Conservation (phyloP, 2,329 filamentous ascomycete species). For the Sordariomycetes sp. region DNA sequence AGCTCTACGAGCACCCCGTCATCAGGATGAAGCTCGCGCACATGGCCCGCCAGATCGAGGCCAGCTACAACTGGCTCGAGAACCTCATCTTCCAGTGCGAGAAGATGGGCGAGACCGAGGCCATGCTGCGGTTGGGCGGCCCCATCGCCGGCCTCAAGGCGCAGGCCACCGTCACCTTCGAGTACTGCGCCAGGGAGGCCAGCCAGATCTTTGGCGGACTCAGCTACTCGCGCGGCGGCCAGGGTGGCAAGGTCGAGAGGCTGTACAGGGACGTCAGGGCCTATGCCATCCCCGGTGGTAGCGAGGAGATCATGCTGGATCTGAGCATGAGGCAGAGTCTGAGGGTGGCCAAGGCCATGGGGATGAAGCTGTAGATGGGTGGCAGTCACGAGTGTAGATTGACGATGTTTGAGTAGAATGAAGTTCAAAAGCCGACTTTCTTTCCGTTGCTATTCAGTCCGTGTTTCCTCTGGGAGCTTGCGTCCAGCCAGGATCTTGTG, state of each 20-base stretch:
- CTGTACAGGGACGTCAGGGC: slow-evolving; percentile 92
- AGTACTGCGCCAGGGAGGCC: slow-evolving; percentile 94
- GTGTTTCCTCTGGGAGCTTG: too few species aligned
- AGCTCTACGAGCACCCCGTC: slow-evolving; percentile 91
- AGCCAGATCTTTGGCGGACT: slow-evolving; percentile 96
- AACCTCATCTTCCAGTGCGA: slow-evolving; percentile 89
- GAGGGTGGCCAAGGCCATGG: slow-evolving; percentile 80
- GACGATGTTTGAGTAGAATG: too few species aligned
- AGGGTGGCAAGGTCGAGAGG: slow-evolving; percentile 91
- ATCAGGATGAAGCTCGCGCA: slow-evolving; percentile 96
- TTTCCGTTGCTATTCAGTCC: too few species aligned
- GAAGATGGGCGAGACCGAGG: slow-evolving; percentile 88
- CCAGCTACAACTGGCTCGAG: slow-evolving; percentile 94
- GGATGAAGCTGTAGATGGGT: slow-evolving; percentile 76
- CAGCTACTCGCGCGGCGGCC: slow-evolving; percentile 84
- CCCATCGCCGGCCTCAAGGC: slow-evolving; percentile 92
- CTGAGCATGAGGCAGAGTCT: slow-evolving; percentile 86
- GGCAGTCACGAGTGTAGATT: not conserved
- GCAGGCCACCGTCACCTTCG: slow-evolving; percentile 87
- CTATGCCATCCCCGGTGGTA: slow-evolving; percentile 92
- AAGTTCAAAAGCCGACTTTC: too few species aligned
- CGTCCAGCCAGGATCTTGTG: too few species aligned
- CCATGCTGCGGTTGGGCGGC: slow-evolving; percentile 90
- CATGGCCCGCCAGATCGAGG: slow-evolving; percentile 97
- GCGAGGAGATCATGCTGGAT: slow-evolving; percentile 98